These are phyloP conservation scores for Coemansia sp. DNA, from an alignment of 192 early-diverging fungal species.

Conservation along the genomic window DNA sequence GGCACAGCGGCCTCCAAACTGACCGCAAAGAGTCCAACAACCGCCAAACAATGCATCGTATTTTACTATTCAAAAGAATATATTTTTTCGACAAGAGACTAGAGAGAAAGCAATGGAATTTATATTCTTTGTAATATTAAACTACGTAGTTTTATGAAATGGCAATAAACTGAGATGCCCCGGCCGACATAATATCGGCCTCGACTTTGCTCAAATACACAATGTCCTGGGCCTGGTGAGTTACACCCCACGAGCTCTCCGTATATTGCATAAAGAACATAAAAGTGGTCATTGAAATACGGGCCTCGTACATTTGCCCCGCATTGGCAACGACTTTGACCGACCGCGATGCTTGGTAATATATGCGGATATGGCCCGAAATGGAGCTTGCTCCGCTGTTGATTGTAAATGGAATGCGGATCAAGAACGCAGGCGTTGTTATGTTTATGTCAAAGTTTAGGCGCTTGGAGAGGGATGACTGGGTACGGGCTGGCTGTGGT, in stretches of 20 bases:
- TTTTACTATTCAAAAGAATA: background rate
- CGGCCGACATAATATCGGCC: conserved; percentile 21
- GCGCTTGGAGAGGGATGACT: conserved; percentile 2
- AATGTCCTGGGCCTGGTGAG: conserved; percentile 17
- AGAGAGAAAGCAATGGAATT: background rate
- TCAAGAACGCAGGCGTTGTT: conserved; percentile 24
- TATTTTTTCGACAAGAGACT: too few species aligned
- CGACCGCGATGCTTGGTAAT: conserved; percentile 33
- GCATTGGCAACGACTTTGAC: conserved; percentile 24
- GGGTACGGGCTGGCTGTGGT: background rate
- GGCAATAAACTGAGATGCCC: conserved; percentile 9
- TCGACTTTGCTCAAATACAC: conserved; percentile 35
- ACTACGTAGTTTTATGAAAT: background rate
- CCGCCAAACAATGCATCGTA: background rate
- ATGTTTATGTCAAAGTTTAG: conserved; percentile 19
- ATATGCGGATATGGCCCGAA: conserved; percentile 25
- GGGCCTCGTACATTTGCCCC: conserved; percentile 25
- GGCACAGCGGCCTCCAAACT: background rate
- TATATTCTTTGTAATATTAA: background rate
- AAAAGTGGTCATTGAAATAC: conserved; percentile 31
- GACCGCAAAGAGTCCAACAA: background rate
- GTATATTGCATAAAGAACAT: conserved; percentile 39
- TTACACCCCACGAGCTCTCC: conserved; percentile 1
- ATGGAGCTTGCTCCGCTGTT: conserved; percentile 17
- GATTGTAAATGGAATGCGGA: conserved; percentile 30